Conservation (phyloP, 257 asterid genomes). For the Thymus quinquecostatus region DNA sequence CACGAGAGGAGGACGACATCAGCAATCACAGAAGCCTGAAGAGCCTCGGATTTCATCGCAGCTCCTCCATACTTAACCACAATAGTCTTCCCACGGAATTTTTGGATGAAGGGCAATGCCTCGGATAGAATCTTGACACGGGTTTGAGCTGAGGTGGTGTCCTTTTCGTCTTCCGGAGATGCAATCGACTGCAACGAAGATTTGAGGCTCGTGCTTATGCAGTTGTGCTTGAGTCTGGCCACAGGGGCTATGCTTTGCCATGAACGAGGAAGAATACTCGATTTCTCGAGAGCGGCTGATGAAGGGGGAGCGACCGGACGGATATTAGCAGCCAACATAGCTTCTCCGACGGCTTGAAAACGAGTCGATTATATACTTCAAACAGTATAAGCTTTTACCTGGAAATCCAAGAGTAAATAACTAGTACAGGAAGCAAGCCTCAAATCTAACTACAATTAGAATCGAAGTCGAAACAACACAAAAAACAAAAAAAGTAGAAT, state of each 20-base stretch:
- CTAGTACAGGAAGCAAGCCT: neutral
- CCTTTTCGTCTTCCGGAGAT: conserved; percentile 36
- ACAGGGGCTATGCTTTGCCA: conserved; percentile 26
- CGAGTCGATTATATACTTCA: neutral
- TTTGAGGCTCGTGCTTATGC: conserved; percentile 41
- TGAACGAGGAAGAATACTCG: conserved; percentile 31
- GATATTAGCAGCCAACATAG: conserved; percentile 57
- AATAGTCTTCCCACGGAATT: conserved; percentile 76
- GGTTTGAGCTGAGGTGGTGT: conserved; percentile 54
- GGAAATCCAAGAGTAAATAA: neutral
- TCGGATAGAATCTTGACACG: conserved; percentile 75
- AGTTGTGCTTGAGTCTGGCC: conserved; percentile 28
- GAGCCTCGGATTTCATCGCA: conserved; percentile 80
- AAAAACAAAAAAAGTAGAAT: no score
- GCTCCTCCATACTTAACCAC: conserved; percentile 94
- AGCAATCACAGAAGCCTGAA: conserved; percentile 80
- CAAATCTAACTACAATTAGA: neutral
- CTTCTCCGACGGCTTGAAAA: conserved; percentile 27
- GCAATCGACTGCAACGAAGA: conserved; percentile 43
- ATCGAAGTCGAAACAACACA: no score
- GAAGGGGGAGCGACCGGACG: conserved; percentile 41
- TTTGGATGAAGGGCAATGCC: conserved; percentile 79
- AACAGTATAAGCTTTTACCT: neutral
- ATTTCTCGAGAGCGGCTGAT: conserved; percentile 24
- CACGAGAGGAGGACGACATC: conserved; percentile 83